Evolutionary conservation across 345 rosid genomes (phyloP), one percentile per base, ranked within the genome.

Genomic region (Lumnitzera racemosa): DNA sequence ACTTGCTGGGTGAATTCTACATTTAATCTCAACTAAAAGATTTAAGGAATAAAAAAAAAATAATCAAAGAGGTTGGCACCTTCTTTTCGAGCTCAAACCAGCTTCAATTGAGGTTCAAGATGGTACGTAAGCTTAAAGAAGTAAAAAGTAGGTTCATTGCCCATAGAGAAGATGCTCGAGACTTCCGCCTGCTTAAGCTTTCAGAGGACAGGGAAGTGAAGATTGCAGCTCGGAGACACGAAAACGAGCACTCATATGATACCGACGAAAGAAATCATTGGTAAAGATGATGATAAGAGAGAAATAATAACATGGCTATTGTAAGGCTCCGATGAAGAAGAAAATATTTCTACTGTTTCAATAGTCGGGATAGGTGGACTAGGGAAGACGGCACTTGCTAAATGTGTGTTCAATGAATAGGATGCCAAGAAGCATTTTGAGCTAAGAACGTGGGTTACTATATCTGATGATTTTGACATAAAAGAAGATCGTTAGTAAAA

Each of bases 1-100:
- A 76, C 55, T 43, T 76, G 68, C 62, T 70, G 4, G 78, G 73
- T 46, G 78, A 65, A 13, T 57, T 70, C 51, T 55, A 70, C 9
- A 31, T 67, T 0, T 61, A 62, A 41, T 61, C 51, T 41, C 15
- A 17, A 53, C 56, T 49, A 47, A 56, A 24, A 25, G 60, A 61
- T 9, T 13, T 20, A 47, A n/a, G 46, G 60, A 9, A 1, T 9
- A 46, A 46, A 1, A 52, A 57, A n/a, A 11, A 46, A 12, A 9
- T 47, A 15, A 0, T 24, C 17, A 55, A 67, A 2, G 9, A 59
- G 55, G 49, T 61, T n/a, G 49, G 56, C 25, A 13, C 24, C 61
- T 24, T 72, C 76, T 59, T 64, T 46, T 58, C 61, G 0, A 54
- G 50, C 49, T 11, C 17, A 2, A 64, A 64, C 15, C 46, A 59